Evolutionary conservation across 345 rosid species (phyloP).

Genomic region (Eucalyptus cladocalyx): DNA sequence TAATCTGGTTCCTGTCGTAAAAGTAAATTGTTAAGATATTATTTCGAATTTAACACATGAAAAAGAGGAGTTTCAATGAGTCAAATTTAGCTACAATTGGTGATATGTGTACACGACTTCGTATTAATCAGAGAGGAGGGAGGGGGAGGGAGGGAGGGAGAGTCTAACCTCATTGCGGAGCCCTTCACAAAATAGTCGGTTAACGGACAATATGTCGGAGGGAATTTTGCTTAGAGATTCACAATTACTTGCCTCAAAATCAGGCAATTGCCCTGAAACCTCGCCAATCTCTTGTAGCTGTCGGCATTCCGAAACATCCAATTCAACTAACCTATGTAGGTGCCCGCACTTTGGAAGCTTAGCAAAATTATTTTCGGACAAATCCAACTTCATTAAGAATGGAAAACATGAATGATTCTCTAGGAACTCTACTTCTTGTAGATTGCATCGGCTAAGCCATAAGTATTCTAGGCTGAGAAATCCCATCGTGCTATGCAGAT

Average conservation of each 20-base stretch:
- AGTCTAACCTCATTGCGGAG: neutral
- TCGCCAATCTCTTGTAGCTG: neutral
- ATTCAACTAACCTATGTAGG: accelerated
- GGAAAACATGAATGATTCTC: neutral
- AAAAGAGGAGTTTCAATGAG: neutral
- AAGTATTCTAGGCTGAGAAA: neutral
- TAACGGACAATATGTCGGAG: no score
- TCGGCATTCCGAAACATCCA: neutral
- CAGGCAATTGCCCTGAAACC: neutral
- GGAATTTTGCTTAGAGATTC: no score
- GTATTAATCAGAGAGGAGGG: neutral
- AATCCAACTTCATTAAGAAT: accelerated
- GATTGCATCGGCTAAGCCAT: neutral
- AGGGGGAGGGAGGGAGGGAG: neutral
- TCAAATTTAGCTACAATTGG: neutral
- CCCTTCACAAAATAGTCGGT: accelerated
- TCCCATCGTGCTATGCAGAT: neutral
- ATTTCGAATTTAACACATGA: neutral
- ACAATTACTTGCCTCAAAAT: accelerated
- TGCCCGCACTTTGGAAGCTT: neutral
- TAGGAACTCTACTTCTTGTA: neutral
- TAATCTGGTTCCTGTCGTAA: no score
- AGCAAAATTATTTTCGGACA: neutral
- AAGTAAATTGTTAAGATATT: neutral
- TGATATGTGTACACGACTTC: neutral